These are phyloP conservation scores for Solanum rostratum DNA, from an alignment of 257 asterid species.

Conservation along the genomic window DNA sequence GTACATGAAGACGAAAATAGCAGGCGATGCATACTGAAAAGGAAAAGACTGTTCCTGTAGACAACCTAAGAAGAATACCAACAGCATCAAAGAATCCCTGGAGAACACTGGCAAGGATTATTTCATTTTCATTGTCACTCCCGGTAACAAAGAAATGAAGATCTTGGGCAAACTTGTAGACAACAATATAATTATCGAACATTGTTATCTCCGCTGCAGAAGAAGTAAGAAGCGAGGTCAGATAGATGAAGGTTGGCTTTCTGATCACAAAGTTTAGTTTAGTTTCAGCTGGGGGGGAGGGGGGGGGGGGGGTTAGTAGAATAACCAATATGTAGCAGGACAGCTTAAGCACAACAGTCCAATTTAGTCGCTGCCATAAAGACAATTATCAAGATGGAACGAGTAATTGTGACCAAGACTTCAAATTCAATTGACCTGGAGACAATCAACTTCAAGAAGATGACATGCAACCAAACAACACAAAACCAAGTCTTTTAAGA, in stretches of 20 bases:
- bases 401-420: not conserved
- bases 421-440: not conserved
- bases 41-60: not conserved
- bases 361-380: not conserved
- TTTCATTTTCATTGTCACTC: conserved; percentile 71
- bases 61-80: conserved; percentile 65
- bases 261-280: not conserved
- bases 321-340: not conserved
- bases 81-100: conserved; percentile 74
- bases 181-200: conserved; percentile 51
- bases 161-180: conserved; percentile 72
- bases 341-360: not conserved
- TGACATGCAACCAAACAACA: not conserved
- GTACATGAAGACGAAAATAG: not conserved
- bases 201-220: conserved; percentile 64
- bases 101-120: conserved; percentile 61
- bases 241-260: not conserved
- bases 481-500: not conserved
- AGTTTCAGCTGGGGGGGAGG: not conserved
- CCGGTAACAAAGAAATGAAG: conserved; percentile 78
- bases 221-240: not conserved
- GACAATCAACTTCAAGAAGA: not conserved
- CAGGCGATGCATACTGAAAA: not conserved
- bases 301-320: not conserved
- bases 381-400: not conserved